phyloP scores from a whole-genome alignment of 2,329 filamentous ascomycete genomes.

The Ilyonectria sp. region DNA sequence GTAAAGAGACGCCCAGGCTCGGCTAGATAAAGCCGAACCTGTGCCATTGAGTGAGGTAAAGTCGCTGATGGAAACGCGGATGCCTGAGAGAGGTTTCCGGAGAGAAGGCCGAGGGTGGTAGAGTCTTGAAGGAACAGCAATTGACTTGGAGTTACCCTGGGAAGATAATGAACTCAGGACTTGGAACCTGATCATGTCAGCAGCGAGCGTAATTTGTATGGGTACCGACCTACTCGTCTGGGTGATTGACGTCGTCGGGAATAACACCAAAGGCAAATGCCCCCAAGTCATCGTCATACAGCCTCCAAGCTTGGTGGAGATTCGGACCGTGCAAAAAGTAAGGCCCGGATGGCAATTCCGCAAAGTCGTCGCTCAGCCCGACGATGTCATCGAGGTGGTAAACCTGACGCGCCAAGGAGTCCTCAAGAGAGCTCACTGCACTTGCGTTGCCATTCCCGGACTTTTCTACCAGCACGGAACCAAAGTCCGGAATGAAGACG shows the following conservation, averaged over 20 bases:
- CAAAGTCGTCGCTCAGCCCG: slow-evolving; percentile 38
- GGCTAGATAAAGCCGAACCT: slow-evolving; percentile 69
- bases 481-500: slow-evolving; percentile 58
- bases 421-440: neutral
- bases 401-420: slow-evolving; percentile 19
- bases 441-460: slow-evolving; percentile 42
- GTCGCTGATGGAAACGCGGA: slow-evolving; percentile 56
- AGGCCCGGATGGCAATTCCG: slow-evolving; percentile 56
- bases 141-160: slow-evolving; percentile 46
- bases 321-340: slow-evolving; percentile 60
- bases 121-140: slow-evolving; percentile 58
- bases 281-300: slow-evolving; percentile 57
- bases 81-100: slow-evolving; percentile 54
- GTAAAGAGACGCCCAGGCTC: slow-evolving; percentile 71
- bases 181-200: slow-evolving; percentile 50
- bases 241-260: slow-evolving; percentile 50
- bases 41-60: slow-evolving; percentile 61
- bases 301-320: slow-evolving; percentile 58
- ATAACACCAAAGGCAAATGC: slow-evolving; percentile 57
- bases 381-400: slow-evolving; percentile 43
- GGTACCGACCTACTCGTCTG: slow-evolving; percentile 42
- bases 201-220: neutral
- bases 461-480: slow-evolving; percentile 57
- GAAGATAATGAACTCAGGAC: slow-evolving; percentile 47
- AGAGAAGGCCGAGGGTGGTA: slow-evolving; percentile 50